Base-by-base conservation (phyloP, 2,329 filamentous ascomycete species). In the Aspergillus floridensis region DNA sequence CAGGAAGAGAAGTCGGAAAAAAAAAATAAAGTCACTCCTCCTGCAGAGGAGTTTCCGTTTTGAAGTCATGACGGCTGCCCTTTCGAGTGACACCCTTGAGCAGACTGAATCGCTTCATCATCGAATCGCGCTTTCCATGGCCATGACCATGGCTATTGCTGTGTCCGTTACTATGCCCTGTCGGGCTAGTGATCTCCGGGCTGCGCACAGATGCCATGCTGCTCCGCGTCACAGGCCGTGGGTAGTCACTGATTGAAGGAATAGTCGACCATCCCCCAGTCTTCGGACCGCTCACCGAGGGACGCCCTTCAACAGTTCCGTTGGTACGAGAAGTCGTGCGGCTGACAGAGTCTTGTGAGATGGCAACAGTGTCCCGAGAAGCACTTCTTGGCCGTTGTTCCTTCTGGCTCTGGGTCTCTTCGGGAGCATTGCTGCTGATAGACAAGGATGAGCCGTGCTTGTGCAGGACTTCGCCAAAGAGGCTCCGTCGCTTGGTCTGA, bases 41-140 rank as follows among this genome's bases (percentile, higher is more conserved):
- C 41, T 63, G 70, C 41, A 77, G 59, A 19, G 66, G 61, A 12
- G 61, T 32, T 35, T 68, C 69, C 32, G 72, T 69, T 60, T 71
- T 68, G 38, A 77, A 80, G 71, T 79, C 82, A 59, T 69, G 78
- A 72, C 86, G 88, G 70, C 83, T 86, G 49, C 79, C 79, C 77
- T 90, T 91, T 73, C 87, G 88, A 31, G 89, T 88, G 53, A 92
- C 81, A 8, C 73, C 73, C 72, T 89, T 90, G 69, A 96, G 80
- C 68, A 92, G 80, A 72, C 90, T 95, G 65, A 96, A 81, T 69
- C 92, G 80, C 78, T 92, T 93, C 76, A 88, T 86, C 65, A 96
- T 84, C 59, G 87, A 89, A 38, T 84, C 85, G 55, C 84, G 84
- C 69, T 74, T 57, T 22, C 58, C 70, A 24, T 70, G 32, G 12